Base-by-base conservation (phyloP, 805 yeast species). In the Metschnikowia drakensbergensis region DNA sequence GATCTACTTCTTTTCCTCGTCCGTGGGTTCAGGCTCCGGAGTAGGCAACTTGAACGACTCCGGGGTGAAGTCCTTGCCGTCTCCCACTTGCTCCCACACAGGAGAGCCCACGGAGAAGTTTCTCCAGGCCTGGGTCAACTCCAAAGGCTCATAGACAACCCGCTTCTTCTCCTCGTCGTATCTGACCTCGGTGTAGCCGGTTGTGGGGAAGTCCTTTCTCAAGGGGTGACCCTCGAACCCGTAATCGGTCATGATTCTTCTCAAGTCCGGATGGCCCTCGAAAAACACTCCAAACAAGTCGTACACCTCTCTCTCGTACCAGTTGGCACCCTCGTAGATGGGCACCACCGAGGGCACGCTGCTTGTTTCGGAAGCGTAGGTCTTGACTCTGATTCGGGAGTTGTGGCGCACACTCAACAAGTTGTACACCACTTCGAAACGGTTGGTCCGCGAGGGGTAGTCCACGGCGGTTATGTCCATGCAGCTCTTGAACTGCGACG, bases 181-280 rank as follows among this genome's bases (percentile, higher is more conserved):
- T 64, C 91, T 80, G 36, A 88, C 88, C 73, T 88, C 96, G 42
- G 94, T 87, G 72, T 87, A 88, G 48, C 96, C 96, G 36, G 94
- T 86, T 37, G 92, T 83, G 58, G 96, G 96, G 85, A 88, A 88
- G 69, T 88, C 96, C 68, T 88, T 88, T 69, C 96, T 81, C 64
- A 88, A 77, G 10, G 96, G 96, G 65, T 88, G 94, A 46, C 96
- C 96, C 69, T 87, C 95, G 60, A 88, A 88, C 23, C 96, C 96
- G 67, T 88, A 88, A 69, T 88, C 96, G 48, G 96, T 88, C 82
- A 88, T 79, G 67, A 88, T 87, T 71, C 96, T 79, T 72, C 96
- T 82, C 63, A 88, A 75, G 68, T 88, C 96, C 5, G 96, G 96
- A 68, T 88, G 96, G 51, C 85, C 88, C 68, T 86, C 92, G 62